Conservation (phyloP, 2,329 filamentous ascomycete species). For the Diplocarpon mali region DNA sequence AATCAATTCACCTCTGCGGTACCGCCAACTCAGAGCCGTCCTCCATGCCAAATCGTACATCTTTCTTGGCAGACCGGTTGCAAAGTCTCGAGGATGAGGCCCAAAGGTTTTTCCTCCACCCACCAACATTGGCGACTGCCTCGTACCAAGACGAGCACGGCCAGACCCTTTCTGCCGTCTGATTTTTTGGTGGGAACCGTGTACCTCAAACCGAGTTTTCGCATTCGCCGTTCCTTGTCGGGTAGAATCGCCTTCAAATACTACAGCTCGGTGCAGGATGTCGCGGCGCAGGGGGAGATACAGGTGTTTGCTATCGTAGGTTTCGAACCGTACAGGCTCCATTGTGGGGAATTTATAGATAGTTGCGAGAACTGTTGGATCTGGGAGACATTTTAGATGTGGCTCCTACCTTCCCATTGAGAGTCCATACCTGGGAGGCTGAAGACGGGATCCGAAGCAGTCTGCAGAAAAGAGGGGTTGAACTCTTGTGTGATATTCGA, state of each 20-base stretch:
- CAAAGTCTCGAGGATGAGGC: constrained; percentile 87
- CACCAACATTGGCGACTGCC: constrained; percentile 67
- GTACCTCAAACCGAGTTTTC: constrained; percentile 74
- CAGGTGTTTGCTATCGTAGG: constrained; percentile 74
- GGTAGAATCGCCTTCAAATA: constrained; percentile 84
- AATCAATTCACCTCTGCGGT: constrained; percentile 74
- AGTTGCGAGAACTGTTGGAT: constrained; percentile 64
- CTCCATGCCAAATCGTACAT: constrained; percentile 94
- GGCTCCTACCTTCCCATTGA: background rate
- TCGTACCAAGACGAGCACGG: constrained; percentile 64
- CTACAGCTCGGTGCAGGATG: constrained; percentile 80
- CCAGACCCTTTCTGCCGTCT: constrained; percentile 81
- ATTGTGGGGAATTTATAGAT: constrained; percentile 84
- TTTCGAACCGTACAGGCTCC: constrained; percentile 67
- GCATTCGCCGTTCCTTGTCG: constrained; percentile 76
- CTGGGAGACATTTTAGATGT: constrained; percentile 27
- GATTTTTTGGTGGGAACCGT: constrained; percentile 74
- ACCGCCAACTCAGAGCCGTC: constrained; percentile 86
- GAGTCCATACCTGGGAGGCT: constrained; percentile 10
- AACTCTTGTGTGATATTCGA: constrained; percentile 14
- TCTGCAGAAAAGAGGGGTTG: constrained; percentile 8
- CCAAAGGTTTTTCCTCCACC: constrained; percentile 86
- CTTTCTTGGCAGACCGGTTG: constrained; percentile 71
- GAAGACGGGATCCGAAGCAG: constrained; percentile 5
- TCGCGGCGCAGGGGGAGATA: constrained; percentile 80